Conservation (phyloP, 2,329 filamentous ascomycete genomes). For the Penicillium corylophilum region DNA sequence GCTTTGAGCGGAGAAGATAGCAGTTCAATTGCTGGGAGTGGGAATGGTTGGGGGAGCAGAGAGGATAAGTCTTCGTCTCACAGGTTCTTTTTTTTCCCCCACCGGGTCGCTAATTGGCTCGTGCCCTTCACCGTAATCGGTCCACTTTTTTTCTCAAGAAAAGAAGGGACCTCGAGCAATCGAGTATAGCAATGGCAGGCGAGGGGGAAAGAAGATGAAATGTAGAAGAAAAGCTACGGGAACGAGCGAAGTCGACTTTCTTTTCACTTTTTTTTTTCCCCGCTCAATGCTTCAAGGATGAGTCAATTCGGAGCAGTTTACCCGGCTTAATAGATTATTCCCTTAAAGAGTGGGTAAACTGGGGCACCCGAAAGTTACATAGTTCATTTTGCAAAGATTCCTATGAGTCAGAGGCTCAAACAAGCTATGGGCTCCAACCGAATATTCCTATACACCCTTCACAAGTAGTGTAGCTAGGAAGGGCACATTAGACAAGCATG, state of each 20-base stretch:
- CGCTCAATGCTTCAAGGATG: slow-evolving; percentile 20
- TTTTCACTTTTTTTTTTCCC: neutral
- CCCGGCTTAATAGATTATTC: neutral
- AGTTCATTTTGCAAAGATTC: neutral
- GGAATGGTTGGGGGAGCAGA: slow-evolving; percentile 10
- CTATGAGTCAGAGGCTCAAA: neutral
- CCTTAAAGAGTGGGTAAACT: slow-evolving; percentile 7
- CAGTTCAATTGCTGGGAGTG: slow-evolving; percentile 21
- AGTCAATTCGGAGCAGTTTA: slow-evolving; percentile 23
- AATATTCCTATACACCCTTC: no score
- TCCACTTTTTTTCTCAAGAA: slow-evolving; percentile 21
- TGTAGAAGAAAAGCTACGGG: neutral
- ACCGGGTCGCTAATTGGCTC: slow-evolving; percentile 22
- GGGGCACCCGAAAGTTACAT: neutral
- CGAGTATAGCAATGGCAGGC: slow-evolving; percentile 2
- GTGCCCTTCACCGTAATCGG: slow-evolving; percentile 23
- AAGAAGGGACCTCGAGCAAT: slow-evolving; percentile 4
- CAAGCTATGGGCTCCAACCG: neutral
- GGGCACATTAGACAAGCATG: neutral
- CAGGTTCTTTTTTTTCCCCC: slow-evolving; percentile 27
- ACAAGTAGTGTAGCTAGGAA: no score
- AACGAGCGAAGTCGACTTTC: neutral
- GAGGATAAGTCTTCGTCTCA: slow-evolving; percentile 21
- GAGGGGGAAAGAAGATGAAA: slow-evolving; percentile 7
- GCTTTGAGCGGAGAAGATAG: slow-evolving; percentile 26